Conservation (phyloP, 768 basidiomycete genomes). For the Dendrothele bispora region DNA sequence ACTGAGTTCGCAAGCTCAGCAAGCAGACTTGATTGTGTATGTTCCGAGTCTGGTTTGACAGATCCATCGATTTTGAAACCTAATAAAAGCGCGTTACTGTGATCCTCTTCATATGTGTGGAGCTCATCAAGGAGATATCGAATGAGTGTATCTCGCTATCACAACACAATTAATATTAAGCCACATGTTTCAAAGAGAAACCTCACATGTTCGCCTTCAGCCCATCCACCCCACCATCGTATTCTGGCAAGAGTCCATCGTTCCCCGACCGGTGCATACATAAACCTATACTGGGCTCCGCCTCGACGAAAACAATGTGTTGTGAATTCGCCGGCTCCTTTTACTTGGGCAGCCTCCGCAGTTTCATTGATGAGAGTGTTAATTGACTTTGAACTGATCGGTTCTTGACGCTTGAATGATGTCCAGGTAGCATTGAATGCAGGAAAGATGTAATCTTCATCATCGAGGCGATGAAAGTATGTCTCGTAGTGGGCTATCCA, state of each 20-base stretch:
- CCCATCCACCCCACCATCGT: slow-evolving; percentile 24
- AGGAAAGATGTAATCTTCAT: neutral
- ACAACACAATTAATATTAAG: neutral
- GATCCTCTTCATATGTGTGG: no score
- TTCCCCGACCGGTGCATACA: slow-evolving; percentile 16
- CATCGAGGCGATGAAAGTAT: neutral
- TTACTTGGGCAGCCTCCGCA: neutral
- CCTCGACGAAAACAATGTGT: no score
- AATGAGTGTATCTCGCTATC: slow-evolving; percentile 17
- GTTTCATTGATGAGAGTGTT: neutral
- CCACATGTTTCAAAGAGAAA: neutral
- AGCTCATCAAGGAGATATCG: slow-evolving; percentile 23
- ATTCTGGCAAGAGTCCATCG: slow-evolving; percentile 15
- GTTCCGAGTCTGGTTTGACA: neutral
- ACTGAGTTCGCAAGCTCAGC: no score
- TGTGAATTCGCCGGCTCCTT: neutral
- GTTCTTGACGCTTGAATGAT: neutral
- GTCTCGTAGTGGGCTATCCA: neutral
- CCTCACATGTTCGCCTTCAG: slow-evolving; percentile 8
- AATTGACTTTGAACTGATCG: neutral
- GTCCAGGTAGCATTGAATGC: neutral
- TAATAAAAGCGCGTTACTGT: slow-evolving; percentile 3
- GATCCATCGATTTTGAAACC: neutral
- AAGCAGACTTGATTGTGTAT: neutral
- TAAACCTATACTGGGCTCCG: slow-evolving; percentile 24